Percentiles rank a stretch among this genome's conserved stretches.
These are phyloP conservation scores for Podospora tetraspora DNA, from an alignment of 495 filamentous ascomycete genomes.

Conservation along the genomic window DNA sequence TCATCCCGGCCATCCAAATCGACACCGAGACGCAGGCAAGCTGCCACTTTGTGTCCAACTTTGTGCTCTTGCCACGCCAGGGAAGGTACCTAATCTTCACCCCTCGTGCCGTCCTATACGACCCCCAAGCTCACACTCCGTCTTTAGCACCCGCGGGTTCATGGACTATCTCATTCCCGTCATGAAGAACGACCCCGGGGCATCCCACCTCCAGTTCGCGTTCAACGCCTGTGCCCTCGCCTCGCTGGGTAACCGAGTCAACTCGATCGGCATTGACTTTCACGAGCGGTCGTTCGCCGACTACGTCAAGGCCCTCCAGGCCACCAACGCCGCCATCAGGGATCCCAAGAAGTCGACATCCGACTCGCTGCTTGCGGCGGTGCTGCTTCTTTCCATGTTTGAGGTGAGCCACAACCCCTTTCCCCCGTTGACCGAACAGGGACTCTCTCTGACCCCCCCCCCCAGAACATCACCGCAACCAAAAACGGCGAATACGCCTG, in stretches of 20 bases:
- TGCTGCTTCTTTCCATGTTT: conserved; percentile 59
- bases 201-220: conserved; percentile 46
- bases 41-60: conserved; percentile 53
- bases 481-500: conserved; percentile 44
- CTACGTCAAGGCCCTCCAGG: conserved; percentile 49
- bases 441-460: not conserved
- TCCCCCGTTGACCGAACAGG: not conserved
- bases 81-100: conserved; percentile 13
- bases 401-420: conserved; percentile 44
- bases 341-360: conserved; percentile 36
- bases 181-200: conserved; percentile 36
- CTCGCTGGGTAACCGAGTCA: conserved; percentile 42
- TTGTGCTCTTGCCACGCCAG: conserved; percentile 45
- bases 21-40: conserved; percentile 45
- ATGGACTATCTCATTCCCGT: conserved; percentile 54
- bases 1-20: conserved; percentile 31
- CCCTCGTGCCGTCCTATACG: not conserved
- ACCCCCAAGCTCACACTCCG: not conserved
- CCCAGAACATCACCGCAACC: conserved; percentile 44
- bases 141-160: conserved; percentile 39
- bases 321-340: conserved; percentile 49
- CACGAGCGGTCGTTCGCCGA: conserved; percentile 37
- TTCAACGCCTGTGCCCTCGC: conserved; percentile 59
- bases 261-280: conserved; percentile 22
- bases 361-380: conserved; percentile 55